Evolutionary conservation across 2,329 filamentous ascomycete genomes (phyloP), one percentile per base, ranked within the genome.

Genomic region (Corniculantispora saksenae): DNA sequence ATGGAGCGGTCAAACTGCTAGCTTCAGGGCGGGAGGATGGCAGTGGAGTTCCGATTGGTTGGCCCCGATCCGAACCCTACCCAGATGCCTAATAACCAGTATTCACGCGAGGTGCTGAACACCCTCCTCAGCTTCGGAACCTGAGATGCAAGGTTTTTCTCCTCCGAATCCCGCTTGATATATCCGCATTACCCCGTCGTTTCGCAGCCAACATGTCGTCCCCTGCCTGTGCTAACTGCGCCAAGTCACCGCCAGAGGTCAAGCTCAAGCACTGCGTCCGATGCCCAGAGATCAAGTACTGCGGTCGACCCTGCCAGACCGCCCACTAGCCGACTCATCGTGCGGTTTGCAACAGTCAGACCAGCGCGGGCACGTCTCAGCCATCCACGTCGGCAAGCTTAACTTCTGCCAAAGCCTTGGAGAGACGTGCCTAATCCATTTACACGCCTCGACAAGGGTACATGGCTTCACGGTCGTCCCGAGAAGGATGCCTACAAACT

Each of bases 281-380:
- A 67, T 85, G 83, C 77, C 75, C 74, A n/a, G 68, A 68, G 0
- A 75, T 77, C 0, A 73, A 68, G 29, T 86, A 86, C 73, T 87
- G 84, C 76, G 82, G 81, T 50, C 76, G 76, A 27, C 78, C 80
- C 43, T 86, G 84, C 73, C 81, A 86, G 70, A 83, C 81, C 67
- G 70, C 72, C 1, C 77, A 86, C 70, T 86, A 81, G 82, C 82
- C 82, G 67, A 29, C 19, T 3, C 83, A 86, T 72, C 82, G 82
- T 69, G 78, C 78, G 65, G 66, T 71, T 10, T 85, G 82, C 72
- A 70, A 68, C 54, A 74, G 40, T 3, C 56, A 71, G 66, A 66
- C 71, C 66, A 53, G 51, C n/a, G 45, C 60, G 9, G 32, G 32
- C 32, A 32, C 32, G 17, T 17, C 40, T 50, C 13, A 47, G 48